phyloP scores from a whole-genome alignment of 2,329 filamentous ascomycete genomes.

The Nigrograna mackinnonii region DNA sequence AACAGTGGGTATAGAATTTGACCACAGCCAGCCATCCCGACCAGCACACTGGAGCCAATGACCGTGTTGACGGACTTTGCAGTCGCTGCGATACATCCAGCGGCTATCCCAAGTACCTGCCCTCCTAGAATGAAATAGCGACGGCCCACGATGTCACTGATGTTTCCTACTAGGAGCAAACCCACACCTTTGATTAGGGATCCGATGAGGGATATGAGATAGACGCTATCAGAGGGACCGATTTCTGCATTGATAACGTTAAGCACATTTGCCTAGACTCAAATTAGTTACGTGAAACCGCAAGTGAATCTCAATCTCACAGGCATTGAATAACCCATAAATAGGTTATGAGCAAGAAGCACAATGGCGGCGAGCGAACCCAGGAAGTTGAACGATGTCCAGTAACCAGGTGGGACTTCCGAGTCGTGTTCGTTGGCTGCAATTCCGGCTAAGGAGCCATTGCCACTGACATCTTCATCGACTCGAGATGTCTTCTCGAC shows the following conservation, averaged over 20 bases:
- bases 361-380: not conserved
- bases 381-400: not conserved
- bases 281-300: not conserved
- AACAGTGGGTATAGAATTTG: not conserved
- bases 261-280: not conserved
- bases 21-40: not conserved
- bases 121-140: not conserved
- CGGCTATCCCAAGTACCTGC: not conserved
- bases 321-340: not conserved
- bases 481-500: too few species aligned
- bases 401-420: not conserved
- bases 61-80: not conserved
- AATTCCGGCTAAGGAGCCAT: not conserved
- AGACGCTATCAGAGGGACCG: not conserved
- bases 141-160: conserved; percentile 1
- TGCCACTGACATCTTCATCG: too few species aligned
- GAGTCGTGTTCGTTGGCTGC: not conserved
- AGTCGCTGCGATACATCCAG: not conserved
- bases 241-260: not conserved
- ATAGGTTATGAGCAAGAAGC: not conserved
- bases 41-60: not conserved
- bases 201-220: not conserved
- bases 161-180: not conserved
- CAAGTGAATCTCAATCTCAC: not conserved
- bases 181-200: conserved; percentile 1